These are phyloP conservation scores for Phylloporus sp. DNA, from an alignment of 768 basidiomycete genomes.

Conservation along the genomic window DNA sequence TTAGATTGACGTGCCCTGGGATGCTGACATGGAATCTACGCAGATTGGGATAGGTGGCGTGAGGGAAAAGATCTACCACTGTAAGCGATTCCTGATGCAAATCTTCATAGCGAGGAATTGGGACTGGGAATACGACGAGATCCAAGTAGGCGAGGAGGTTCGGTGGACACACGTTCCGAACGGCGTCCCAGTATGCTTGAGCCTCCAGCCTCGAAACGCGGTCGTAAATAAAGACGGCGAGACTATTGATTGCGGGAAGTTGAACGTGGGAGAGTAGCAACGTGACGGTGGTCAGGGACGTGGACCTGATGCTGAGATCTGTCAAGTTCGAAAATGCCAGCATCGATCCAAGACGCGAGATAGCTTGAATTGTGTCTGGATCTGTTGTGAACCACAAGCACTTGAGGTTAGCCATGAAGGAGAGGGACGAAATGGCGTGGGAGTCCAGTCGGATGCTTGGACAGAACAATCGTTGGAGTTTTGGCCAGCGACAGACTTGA, in stretches of 20 bases:
- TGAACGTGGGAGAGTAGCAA: not conserved
- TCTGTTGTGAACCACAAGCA: not conserved
- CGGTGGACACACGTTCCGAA: not conserved
- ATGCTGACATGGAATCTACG: not conserved
- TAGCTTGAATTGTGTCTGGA: too few species aligned
- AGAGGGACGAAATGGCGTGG: not conserved
- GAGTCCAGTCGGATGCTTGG: not conserved
- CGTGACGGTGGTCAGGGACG: not conserved
- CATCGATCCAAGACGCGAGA: not conserved
- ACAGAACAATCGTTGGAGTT: not conserved
- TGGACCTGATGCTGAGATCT: not conserved
- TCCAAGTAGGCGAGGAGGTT: not conserved
- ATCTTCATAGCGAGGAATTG: not conserved
- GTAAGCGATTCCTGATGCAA: not conserved
- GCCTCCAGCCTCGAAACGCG: not conserved
- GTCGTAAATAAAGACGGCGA: not conserved
- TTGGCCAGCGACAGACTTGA: not conserved
- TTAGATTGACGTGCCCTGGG: not conserved
- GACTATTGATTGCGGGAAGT: not conserved
- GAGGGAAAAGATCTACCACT: not conserved
- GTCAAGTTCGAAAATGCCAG: not conserved
- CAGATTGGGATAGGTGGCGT: not conserved
- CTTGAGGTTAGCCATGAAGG: not conserved
- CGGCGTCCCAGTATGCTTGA: not conserved
- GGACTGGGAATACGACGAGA: not conserved